phyloP scores from a whole-genome alignment of 2,329 filamentous ascomycete genomes.

The Achaetomium macrosporum region DNA sequence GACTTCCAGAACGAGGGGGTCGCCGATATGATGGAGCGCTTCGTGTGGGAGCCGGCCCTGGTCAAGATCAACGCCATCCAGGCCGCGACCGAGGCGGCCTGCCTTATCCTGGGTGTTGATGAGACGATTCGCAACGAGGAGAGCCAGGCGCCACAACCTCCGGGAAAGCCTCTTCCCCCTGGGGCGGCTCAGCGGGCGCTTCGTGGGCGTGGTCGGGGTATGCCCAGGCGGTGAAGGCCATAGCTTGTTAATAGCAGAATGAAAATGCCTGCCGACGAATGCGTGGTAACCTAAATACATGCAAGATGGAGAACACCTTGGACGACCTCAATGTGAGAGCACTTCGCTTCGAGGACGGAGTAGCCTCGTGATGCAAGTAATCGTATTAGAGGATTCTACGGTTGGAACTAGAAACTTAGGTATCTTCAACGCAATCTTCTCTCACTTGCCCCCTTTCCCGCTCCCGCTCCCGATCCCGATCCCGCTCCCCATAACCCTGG shows the following conservation, averaged over 20 bases:
- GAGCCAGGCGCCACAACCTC: slow-evolving; percentile 76
- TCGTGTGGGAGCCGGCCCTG: slow-evolving; percentile 95
- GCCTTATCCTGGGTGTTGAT: slow-evolving; percentile 91
- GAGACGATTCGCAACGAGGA: slow-evolving; percentile 99
- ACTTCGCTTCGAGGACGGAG: too few species aligned
- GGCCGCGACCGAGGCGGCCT: slow-evolving; percentile 90
- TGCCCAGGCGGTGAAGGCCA: slow-evolving; percentile 67
- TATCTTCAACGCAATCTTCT: too few species aligned
- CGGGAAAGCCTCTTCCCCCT: slow-evolving; percentile 65
- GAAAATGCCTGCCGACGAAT: background rate
- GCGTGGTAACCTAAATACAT: background rate
- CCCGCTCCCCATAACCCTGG: background rate
- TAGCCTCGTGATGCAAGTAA: too few species aligned
- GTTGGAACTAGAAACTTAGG: too few species aligned
- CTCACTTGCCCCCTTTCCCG: too few species aligned
- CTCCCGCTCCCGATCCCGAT: too few species aligned
- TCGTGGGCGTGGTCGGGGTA: slow-evolving; percentile 75
- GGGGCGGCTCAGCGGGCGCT: slow-evolving; percentile 86
- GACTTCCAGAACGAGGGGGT: slow-evolving; percentile 92
- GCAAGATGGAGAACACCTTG: background rate
- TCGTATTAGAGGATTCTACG: too few species aligned
- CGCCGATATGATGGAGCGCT: slow-evolving; percentile 86
- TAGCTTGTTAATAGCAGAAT: background rate
- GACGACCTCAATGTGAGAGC: too few species aligned
- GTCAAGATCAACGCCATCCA: slow-evolving; percentile 98